phyloP scores from a whole-genome alignment of 2,329 filamentous ascomycete species.

The Lojkania enalia region DNA sequence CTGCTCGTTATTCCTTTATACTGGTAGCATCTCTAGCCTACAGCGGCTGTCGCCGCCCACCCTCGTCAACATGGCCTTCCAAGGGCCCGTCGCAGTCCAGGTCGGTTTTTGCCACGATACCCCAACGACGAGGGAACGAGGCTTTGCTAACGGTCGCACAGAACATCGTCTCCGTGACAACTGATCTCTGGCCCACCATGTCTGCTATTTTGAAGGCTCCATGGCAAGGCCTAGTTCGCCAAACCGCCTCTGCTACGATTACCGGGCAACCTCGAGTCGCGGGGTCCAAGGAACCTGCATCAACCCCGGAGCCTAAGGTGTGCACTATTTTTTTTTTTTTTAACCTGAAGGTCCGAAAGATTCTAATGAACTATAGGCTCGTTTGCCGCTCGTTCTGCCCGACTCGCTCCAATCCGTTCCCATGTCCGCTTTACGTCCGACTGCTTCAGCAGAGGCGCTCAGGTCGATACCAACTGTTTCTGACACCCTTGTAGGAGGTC shows the following conservation, averaged over 20 bases:
- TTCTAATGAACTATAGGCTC: slow-evolving; percentile 18
- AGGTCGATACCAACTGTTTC: slow-evolving; percentile 18
- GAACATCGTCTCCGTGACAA: slow-evolving; percentile 48
- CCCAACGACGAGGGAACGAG: slow-evolving; percentile 23
- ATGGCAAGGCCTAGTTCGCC: slow-evolving; percentile 34
- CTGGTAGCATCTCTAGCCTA: slow-evolving; percentile 20
- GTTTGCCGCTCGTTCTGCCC: slow-evolving; percentile 17
- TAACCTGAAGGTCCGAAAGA: background rate
- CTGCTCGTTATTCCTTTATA: slow-evolving; percentile 19
- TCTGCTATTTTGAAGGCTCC: slow-evolving; percentile 41
- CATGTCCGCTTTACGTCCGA: slow-evolving; percentile 23
- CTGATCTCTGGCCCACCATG: slow-evolving; percentile 48
- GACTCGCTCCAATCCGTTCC: slow-evolving; percentile 28
- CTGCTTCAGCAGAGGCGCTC: slow-evolving; percentile 14
- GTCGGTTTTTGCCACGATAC: slow-evolving; percentile 46
- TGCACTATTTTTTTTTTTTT: background rate
- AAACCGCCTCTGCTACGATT: slow-evolving; percentile 22
- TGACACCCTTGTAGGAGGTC: slow-evolving; percentile 25
- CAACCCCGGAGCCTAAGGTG: slow-evolving; percentile 8
- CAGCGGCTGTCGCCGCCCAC: slow-evolving; percentile 39
- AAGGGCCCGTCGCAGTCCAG: slow-evolving; percentile 52
- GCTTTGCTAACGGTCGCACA: slow-evolving; percentile 34
- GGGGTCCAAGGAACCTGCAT: slow-evolving; percentile 9
- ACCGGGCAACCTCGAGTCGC: slow-evolving; percentile 25
- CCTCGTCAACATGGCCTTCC: slow-evolving; percentile 54